phyloP scores from a whole-genome alignment of 1,284 basidiomycete species.

The Chondrostereum purpureum region DNA sequence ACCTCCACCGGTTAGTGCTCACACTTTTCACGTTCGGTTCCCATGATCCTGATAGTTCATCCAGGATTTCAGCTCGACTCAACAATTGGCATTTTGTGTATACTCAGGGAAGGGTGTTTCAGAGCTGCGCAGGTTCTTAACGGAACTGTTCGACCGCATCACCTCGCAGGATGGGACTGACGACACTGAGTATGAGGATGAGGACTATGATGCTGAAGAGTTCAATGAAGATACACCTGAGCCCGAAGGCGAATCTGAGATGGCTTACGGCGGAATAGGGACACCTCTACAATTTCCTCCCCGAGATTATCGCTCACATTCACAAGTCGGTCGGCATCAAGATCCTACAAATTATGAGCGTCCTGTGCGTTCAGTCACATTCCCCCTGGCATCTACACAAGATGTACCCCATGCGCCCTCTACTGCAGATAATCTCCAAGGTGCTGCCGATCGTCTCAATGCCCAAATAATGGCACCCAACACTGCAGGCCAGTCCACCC shows the following conservation, averaged over 20 bases:
- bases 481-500: slow-evolving; percentile 19
- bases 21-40: too few relatives aligned
- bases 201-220: slow-evolving; percentile 48
- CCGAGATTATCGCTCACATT: background rate
- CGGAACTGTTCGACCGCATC: slow-evolving; percentile 64
- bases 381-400: slow-evolving; percentile 4
- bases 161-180: slow-evolving; percentile 65
- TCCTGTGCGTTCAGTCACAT: slow-evolving; percentile 22
- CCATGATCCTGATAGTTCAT: too few relatives aligned
- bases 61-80: slow-evolving; percentile 93
- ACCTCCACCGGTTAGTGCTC: slow-evolving; percentile 79
- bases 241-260: slow-evolving; percentile 38
- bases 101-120: slow-evolving; percentile 90
- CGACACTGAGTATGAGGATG: slow-evolving; percentile 70
- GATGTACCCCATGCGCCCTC: background rate
- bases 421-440: background rate
- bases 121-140: slow-evolving; percentile 76
- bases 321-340: background rate
- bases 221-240: slow-evolving; percentile 47
- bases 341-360: slow-evolving; percentile 15
- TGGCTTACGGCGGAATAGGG: slow-evolving; percentile 29
- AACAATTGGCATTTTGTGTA: slow-evolving; percentile 93
- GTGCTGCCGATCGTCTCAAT: slow-evolving; percentile 16
- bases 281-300: slow-evolving; percentile 6
- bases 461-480: slow-evolving; percentile 24